phyloP scores from a whole-genome alignment of 768 basidiomycete genomes.

The Hypsizygus marmoreus region DNA sequence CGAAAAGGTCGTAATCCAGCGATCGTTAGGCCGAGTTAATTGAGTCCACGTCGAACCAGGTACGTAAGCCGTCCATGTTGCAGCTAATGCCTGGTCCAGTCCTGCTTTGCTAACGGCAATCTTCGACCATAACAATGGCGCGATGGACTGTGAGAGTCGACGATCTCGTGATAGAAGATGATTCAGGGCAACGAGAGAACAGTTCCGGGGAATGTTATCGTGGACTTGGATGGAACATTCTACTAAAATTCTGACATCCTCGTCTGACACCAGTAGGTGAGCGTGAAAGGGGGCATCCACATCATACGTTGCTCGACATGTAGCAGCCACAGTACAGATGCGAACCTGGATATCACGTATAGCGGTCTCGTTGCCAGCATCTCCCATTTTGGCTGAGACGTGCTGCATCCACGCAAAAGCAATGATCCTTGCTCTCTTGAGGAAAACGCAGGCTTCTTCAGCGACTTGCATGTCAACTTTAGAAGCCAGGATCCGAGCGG shows the following conservation, averaged over 20 bases:
- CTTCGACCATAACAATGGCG: constrained; percentile 8
- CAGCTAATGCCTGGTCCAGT: constrained; percentile 13
- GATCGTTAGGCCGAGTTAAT: constrained; percentile 18
- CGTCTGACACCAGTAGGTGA: constrained; percentile 17
- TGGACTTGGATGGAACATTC: constrained; percentile 27
- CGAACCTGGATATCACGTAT: constrained; percentile 1
- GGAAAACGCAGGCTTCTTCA: too few relatives aligned
- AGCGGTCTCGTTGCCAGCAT: constrained; percentile 3
- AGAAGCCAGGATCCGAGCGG: constrained; percentile 38
- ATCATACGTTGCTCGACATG: constrained; percentile 22
- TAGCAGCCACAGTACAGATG: constrained; percentile 6
- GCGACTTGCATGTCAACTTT: too few relatives aligned
- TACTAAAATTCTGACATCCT: constrained; percentile 25
- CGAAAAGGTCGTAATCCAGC: constrained; percentile 24
- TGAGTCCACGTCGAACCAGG: constrained; percentile 22
- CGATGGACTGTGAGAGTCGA: constrained; percentile 27
- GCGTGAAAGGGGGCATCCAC: constrained; percentile 15
- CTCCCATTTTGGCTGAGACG: neutral
- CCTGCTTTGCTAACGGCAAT: constrained; percentile 5
- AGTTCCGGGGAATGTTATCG: constrained; percentile 20
- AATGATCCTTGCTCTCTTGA: constrained; percentile 5
- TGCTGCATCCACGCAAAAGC: constrained; percentile 9
- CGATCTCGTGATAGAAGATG: constrained; percentile 30
- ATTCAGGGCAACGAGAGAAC: constrained; percentile 8
- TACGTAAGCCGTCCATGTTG: constrained; percentile 19